These are phyloP conservation scores for Gossypium aridum DNA, from an alignment of 441 rosid genomes.

Conservation along the genomic window DNA sequence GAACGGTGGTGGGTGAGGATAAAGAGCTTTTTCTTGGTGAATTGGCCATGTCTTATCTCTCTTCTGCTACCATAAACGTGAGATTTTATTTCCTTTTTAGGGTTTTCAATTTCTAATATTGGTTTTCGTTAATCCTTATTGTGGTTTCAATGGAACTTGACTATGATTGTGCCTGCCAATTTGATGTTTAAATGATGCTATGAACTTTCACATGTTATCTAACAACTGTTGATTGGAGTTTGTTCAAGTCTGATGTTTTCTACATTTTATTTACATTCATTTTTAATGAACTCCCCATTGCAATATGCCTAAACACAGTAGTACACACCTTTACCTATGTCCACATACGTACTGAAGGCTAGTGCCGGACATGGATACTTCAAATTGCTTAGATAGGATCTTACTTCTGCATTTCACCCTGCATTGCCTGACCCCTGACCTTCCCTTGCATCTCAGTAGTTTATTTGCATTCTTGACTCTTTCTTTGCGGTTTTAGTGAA, in stretches of 20 bases:
- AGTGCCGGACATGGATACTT: too few relatives aligned
- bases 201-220: background rate
- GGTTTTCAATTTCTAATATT: background rate
- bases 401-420: background rate
- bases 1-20: slow-evolving; percentile 56
- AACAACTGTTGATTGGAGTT: background rate
- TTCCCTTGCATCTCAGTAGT: background rate
- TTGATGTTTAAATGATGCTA: background rate
- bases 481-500: background rate
- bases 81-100: background rate
- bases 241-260: background rate
- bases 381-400: background rate
- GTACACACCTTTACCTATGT: too few relatives aligned
- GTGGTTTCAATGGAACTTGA: background rate
- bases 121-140: background rate
- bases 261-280: background rate
- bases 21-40: slow-evolving; percentile 65
- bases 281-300: background rate
- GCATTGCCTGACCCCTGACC: background rate
- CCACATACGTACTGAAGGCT: too few relatives aligned
- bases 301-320: too few relatives aligned
- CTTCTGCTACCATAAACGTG: slow-evolving; percentile 45
- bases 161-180: background rate
- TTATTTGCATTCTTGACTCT: background rate
- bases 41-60: slow-evolving; percentile 63